Evolutionary conservation across 305 asterid genomes (phyloP), one percentile per base, ranked within the genome.

Genomic region (Fraxinus platypoda): DNA sequence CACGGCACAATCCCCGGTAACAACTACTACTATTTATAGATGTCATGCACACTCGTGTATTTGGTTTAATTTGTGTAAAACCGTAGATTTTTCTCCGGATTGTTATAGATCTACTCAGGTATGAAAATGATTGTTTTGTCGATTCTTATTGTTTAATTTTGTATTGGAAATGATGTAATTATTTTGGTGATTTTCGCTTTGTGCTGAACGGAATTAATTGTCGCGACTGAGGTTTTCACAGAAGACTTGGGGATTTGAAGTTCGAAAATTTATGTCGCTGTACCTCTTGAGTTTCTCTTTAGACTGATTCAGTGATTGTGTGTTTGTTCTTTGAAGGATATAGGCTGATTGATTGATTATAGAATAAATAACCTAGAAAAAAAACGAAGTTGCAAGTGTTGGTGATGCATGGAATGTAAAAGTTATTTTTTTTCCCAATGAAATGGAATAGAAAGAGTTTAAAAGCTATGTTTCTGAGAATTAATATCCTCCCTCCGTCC

Each of bases 1-100:
- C 80, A 80, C 81, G 97, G 94, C 96, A 92, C 94, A 79, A 28
- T n/a, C 70, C 84, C 89, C 92, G 80, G 90, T 89, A 85, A 57
- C 71, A 35, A 68, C 15, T 66, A 2, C 4, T 62, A 23, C 71
- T 23, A 62, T 62, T 3, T 62, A 59, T 21, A n/a, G 26, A 59
- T 59, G 70, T 21, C 21, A 59, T 59, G 28, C 26, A 19, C 12
- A 8, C 3, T 62, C 33, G 13, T 62, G 30, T 8, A 62, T 23
- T 6, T 6, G 13, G 30, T 59, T 59, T 59, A 2, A 19, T 59
- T 59, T 19, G 13, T 8, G 30, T 23, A 59, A 19, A 57, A 57
- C 25, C 28, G 4, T 57, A 57, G 5, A 8, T 21, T 59, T 59
- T 62, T 7, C 71, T 23, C 62, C 8, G 62, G 9, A 54, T 54